Evolutionary conservation across 148 eudicot genomes (phyloP).

Genomic region (Pouteria glomerata): DNA sequence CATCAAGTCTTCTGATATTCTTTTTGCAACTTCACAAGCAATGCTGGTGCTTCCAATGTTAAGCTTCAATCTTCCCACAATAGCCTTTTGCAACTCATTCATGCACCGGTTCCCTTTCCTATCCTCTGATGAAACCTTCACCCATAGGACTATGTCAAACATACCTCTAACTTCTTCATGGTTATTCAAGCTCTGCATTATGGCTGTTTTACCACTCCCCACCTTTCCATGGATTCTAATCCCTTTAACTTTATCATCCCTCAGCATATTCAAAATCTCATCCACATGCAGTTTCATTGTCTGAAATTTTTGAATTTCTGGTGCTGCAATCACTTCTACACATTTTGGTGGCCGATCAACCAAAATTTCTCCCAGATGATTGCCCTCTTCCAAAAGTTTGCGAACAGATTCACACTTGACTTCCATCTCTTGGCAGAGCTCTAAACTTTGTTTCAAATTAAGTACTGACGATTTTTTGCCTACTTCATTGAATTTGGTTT

Average conservation of each 20-base stretch:
- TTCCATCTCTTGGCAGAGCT: not conserved
- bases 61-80: conserved; percentile 8
- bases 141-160: conserved; percentile 15
- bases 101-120: conserved; percentile 7
- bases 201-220: conserved; percentile 19
- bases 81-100: conserved; percentile 10
- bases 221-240: conserved; percentile 8
- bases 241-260: conserved; percentile 10
- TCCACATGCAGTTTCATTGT: not conserved
- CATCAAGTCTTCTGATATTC: not conserved
- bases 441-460: not conserved
- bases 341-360: not conserved
- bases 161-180: not conserved
- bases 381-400: not conserved
- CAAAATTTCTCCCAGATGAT: not conserved
- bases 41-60: not conserved
- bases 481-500: not conserved
- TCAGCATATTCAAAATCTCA: not conserved
- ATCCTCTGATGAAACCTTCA: conserved; percentile 8
- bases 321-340: not conserved
- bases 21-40: not conserved
- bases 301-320: not conserved
- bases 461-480: not conserved
- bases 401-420: not conserved
- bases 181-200: conserved; percentile 14